Base-by-base conservation (phyloP, 2,329 filamentous ascomycete genomes). In the Aspergillus proliferans region DNA sequence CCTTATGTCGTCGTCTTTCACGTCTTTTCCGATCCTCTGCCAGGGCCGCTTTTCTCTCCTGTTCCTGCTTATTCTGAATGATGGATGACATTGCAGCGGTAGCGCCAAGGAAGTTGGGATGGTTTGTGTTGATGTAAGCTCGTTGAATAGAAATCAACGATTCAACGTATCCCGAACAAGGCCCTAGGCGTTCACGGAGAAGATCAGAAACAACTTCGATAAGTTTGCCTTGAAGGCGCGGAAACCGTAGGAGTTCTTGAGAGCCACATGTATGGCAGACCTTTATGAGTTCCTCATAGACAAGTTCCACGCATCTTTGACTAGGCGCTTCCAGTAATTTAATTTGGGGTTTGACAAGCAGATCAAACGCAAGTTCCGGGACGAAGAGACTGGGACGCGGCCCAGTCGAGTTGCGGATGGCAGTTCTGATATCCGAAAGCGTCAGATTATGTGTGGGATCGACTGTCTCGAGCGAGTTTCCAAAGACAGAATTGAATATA, bases 121-220 rank as follows among this genome's bases (percentile, higher is more conserved):
- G 93, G 65, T 98, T 98, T 39, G 93, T 98, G 75, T 98, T 98
- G 74, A 98, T 97, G 71, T 98, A 98, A 18, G 93, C 93, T 58
- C 93, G 83, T 71, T 98, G 93, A 52, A 98, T 98, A 22, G 93
- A 87, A 57, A 98, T 98, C 53, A 98, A 78, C 38, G 92, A 97
- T 70, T 96, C 93, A 40, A 98, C 93, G 59, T 98, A 98, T 46
- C 74, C 80, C 2, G 92, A 95, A 49, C 87, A 84, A 9, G 93
- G 93, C 2, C 93, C 93, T 5, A 98, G 78, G 52, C 92, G 83
- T 73, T 98, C 93, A 47, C 93, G 85, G 46, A 98, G 78, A 41
- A 98, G 82, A 67, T 98, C 93, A 6, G 93, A 97, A 2, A 98
- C 93, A 15, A 96, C 92, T 71, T 98, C 93, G 55, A 98, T 98